Evolutionary conservation across 768 basidiomycete species (phyloP).

Genomic region (Suillus plorans): DNA sequence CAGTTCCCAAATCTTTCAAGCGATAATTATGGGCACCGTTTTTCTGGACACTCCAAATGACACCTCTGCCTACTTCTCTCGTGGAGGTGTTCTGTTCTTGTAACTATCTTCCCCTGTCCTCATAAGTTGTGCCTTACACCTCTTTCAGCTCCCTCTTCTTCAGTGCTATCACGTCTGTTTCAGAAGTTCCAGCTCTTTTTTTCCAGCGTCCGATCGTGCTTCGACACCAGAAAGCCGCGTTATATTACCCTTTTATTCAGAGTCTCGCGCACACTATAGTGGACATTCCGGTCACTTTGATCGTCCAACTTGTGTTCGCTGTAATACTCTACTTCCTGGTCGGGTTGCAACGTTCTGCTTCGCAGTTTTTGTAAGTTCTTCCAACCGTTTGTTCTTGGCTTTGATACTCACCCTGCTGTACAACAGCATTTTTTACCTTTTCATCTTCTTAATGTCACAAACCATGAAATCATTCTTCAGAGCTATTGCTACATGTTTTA

Average conservation of each 20-base stretch:
- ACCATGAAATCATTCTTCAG: conserved; percentile 80
- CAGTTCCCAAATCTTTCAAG: conserved; percentile 40
- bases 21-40: conserved; percentile 35
- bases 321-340: conserved; percentile 61
- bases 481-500: conserved; percentile 57
- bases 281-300: conserved; percentile 43
- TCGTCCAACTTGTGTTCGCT: conserved; percentile 32
- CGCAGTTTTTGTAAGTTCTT: conserved; percentile 64
- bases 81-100: conserved; percentile 84
- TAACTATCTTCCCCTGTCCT: conserved; percentile 29
- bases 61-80: conserved; percentile 41
- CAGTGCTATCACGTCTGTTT: conserved; percentile 55
- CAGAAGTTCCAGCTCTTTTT: conserved; percentile 54
- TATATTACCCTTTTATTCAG: conserved; percentile 52
- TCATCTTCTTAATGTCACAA: conserved; percentile 54
- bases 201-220: conserved; percentile 43
- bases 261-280: conserved; percentile 46
- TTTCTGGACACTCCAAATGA: conserved; percentile 43
- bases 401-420: neutral
- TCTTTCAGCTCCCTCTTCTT: conserved; percentile 54
- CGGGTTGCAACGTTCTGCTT: conserved; percentile 50
- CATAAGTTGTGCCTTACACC: neutral
- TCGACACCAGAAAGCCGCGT: conserved; percentile 44
- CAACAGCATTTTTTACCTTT: conserved; percentile 57
- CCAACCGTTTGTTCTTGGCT: neutral